Evolutionary conservation across 768 basidiomycete species (phyloP), one percentile per base, ranked within the genome.

Genomic region (Mycena floridula): DNA sequence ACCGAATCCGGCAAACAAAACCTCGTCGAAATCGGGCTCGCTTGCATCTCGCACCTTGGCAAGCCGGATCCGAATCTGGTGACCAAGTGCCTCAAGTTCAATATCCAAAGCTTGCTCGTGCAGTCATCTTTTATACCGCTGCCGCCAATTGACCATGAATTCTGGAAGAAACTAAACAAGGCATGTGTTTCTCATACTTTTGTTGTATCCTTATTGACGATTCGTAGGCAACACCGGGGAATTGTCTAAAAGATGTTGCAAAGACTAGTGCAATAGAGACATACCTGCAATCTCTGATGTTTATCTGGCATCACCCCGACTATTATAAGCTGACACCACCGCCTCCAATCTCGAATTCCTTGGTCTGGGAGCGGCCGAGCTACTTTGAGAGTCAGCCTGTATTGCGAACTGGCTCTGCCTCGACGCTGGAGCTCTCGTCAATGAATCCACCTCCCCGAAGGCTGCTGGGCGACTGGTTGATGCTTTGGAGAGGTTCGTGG

Each of bases 271-370:
- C 41, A n/a, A 27, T 28, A 25, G 21, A 11, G 20, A 25, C 32
- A 9, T 50, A 53, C 26, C 35, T 53, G 39, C 37, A 45, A 25
- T 42, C 35, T 12, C 25, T 53, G 4, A 47, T 53, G 16, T 44
- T 45, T 25, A 30, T 53, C n/a, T 53, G 51, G 51, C 51, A 53
- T 35, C 51, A 53, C 40, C 49, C 49, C 9, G 25, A 45, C 22
- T 53, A 50, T 42, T 42, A 49, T 26, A 13, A 25, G 15, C 5
- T 5, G 2, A 26, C 37, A 11, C 39, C 37, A n/a, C 51, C 45
- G 11, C 51, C 49, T 40, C 30, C 43, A n/a, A 42, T 53, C 12
- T 50, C 49, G 22, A 36, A 41, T 8, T 25, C 46, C 22, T 37
- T 43, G 30, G 23, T 40, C 16, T 18, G 25, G 35, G 45, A 47